Evolutionary conservation across 2,329 filamentous ascomycete species (phyloP).

Genomic region (Myrmaecium sp.): DNA sequence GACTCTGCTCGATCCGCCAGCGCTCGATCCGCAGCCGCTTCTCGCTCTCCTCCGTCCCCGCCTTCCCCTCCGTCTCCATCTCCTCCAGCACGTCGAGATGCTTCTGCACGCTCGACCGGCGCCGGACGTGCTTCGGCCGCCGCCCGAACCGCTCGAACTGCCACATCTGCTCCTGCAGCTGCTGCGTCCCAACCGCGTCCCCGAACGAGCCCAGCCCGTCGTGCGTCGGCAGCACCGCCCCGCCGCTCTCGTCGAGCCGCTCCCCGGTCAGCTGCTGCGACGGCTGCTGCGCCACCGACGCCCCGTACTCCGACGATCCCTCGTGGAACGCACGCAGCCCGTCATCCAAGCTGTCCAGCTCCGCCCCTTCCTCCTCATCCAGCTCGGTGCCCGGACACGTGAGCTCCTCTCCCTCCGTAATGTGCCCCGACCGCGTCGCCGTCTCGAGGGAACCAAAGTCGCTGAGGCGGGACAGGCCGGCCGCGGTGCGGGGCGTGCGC

Average conservation of each 20-base stretch:
- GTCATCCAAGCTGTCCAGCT: constrained; percentile 85
- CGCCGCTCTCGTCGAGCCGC: constrained; percentile 36
- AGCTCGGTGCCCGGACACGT: constrained; percentile 28
- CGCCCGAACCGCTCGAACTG: constrained; percentile 79
- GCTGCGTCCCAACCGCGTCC: constrained; percentile 27
- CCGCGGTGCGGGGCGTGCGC: constrained; percentile 45
- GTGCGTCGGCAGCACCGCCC: constrained; percentile 70
- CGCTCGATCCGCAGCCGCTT: constrained; percentile 71
- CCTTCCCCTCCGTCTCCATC: constrained; percentile 25
- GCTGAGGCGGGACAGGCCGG: constrained; percentile 57
- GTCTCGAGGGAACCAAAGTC: constrained; percentile 68
- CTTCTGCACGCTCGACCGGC: constrained; percentile 40
- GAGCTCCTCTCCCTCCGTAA: constrained; percentile 29
- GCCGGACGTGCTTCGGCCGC: constrained; percentile 35
- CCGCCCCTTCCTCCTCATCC: constrained; percentile 48
- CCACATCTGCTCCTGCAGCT: constrained; percentile 75
- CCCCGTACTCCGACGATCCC: constrained; percentile 72
- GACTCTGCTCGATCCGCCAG: constrained; percentile 85
- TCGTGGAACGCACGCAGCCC: constrained; percentile 78
- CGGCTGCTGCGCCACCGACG: constrained; percentile 65
- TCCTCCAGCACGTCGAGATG: constrained; percentile 39
- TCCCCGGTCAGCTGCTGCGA: constrained; percentile 20
- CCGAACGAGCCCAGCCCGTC: constrained; percentile 81
- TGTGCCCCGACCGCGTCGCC: constrained; percentile 39
- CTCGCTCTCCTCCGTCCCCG: constrained; percentile 46